Conservation (phyloP, 805 yeast species). For the Clavispora phyllophila region DNA sequence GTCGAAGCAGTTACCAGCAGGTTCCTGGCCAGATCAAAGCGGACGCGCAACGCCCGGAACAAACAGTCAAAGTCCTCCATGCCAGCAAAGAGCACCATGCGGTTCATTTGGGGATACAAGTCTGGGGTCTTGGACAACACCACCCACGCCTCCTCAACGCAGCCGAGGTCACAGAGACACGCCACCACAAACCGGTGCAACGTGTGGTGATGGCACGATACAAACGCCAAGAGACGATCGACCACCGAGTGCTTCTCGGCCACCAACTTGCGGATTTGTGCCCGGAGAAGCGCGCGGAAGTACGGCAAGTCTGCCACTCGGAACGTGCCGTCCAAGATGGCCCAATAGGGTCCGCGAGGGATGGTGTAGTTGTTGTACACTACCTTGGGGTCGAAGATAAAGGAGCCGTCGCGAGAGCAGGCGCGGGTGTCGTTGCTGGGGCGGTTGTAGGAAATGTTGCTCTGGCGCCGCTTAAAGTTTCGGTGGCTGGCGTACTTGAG, state of each 20-base stretch:
- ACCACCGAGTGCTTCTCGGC: slow-evolving; percentile 9
- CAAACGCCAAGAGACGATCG: slow-evolving; percentile 16
- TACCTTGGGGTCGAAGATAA: slow-evolving; percentile 21
- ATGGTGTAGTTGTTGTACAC: slow-evolving; percentile 25
- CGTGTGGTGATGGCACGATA: slow-evolving; percentile 21
- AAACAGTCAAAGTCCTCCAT: slow-evolving; percentile 7
- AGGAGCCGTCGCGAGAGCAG: background rate
- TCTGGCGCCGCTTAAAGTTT: slow-evolving; percentile 9
- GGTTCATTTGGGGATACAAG: slow-evolving; percentile 5
- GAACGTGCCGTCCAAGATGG: slow-evolving; percentile 26
- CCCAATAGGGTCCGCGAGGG: slow-evolving; percentile 15
- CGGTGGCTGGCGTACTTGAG: slow-evolving; percentile 8
- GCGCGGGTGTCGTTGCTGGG: background rate
- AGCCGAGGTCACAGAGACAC: slow-evolving; percentile 22
- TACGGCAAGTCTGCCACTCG: slow-evolving; percentile 27
- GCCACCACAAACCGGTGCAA: slow-evolving; percentile 24
- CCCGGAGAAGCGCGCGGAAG: slow-evolving; percentile 20
- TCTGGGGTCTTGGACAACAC: slow-evolving; percentile 17
- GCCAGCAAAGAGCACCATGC: background rate
- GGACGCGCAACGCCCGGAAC: slow-evolving; percentile 3
- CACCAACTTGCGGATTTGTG: slow-evolving; percentile 7
- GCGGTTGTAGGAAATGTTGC: slow-evolving; percentile 14
- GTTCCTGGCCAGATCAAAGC: no score
- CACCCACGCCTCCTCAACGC: slow-evolving; percentile 22
- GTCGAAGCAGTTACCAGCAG: no score